Percentiles rank a stretch among this genome's conserved stretches.
phyloP scores from a whole-genome alignment of 352 stramenopile genomes.

The Pythium pyrilobum region DNA sequence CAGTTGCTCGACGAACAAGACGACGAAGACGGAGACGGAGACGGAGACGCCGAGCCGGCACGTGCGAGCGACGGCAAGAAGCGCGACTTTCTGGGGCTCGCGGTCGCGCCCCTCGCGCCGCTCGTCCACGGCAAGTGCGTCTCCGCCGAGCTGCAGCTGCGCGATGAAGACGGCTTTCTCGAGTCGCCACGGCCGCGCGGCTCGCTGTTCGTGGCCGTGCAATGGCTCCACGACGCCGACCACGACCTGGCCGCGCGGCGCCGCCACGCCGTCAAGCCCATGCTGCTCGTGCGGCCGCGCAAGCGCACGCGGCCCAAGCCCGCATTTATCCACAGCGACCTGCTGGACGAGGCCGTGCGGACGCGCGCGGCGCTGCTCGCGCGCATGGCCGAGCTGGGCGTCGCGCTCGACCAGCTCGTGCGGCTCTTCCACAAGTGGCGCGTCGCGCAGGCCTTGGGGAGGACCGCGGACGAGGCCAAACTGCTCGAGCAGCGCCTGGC shows the following conservation, averaged over 20 bases:
- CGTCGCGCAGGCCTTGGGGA: constrained; percentile 33
- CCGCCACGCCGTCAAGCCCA: constrained; percentile 16
- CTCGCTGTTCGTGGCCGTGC: constrained; percentile 40
- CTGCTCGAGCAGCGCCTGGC: constrained; percentile 54
- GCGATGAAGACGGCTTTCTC: constrained; percentile 21
- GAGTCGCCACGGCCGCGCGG: constrained; percentile 30
- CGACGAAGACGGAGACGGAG: constrained; percentile 7
- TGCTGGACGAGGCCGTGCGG: not conserved
- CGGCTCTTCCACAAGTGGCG: constrained; percentile 37
- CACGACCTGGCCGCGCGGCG: not conserved
- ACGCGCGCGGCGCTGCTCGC: not conserved
- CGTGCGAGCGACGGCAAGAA: not conserved
- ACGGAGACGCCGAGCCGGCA: not conserved
- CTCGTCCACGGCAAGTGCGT: constrained; percentile 41
- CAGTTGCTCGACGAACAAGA: not conserved
- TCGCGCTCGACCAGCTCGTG: constrained; percentile 45
- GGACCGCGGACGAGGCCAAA: constrained; percentile 73
- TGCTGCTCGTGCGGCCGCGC: constrained; percentile 10
- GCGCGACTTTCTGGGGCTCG: constrained; percentile 46
- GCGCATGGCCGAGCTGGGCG: not conserved
- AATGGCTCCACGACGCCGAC: constrained; percentile 42
- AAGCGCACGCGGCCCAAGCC: constrained; percentile 14
- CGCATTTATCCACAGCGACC: not conserved
- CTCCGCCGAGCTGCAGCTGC: constrained; percentile 32
- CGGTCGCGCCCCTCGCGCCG: constrained; percentile 28